phyloP scores from a whole-genome alignment of 2,329 filamentous ascomycete species.

The Colletotrichum tamarilloi region DNA sequence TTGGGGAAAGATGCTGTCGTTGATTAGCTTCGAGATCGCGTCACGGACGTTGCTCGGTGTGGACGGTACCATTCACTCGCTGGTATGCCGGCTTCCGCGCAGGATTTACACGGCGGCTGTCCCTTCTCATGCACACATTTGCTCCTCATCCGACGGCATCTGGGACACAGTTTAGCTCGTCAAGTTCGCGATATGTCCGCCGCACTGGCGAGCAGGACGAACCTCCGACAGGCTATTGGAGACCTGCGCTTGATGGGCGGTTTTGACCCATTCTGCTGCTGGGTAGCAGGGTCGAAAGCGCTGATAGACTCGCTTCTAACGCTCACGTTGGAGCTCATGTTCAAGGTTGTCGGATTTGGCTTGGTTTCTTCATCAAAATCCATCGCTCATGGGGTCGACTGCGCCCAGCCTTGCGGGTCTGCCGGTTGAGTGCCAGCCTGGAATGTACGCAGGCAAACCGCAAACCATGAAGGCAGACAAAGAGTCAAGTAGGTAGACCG shows the following conservation, averaged over 20 bases:
- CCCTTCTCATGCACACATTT: slow-evolving; percentile 65
- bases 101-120: slow-evolving; percentile 62
- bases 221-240: slow-evolving; percentile 65
- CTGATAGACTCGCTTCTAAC: slow-evolving; percentile 19
- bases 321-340: slow-evolving; percentile 21
- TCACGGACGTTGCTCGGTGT: neutral
- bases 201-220: slow-evolving; percentile 37
- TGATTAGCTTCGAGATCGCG: slow-evolving; percentile 16
- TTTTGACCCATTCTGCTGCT: slow-evolving; percentile 25
- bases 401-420: neutral
- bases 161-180: slow-evolving; percentile 39
- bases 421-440: neutral
- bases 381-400: slow-evolving; percentile 25
- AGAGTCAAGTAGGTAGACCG: neutral
- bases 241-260: slow-evolving; percentile 58
- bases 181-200: slow-evolving; percentile 2
- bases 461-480: neutral
- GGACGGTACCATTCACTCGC: slow-evolving; percentile 59
- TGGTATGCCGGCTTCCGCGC: slow-evolving; percentile 59
- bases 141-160: slow-evolving; percentile 67
- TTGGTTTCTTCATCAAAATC: slow-evolving; percentile 33
- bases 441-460: neutral
- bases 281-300: slow-evolving; percentile 9
- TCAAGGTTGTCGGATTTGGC: slow-evolving; percentile 23
- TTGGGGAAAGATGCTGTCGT: slow-evolving; percentile 59